A percentile compares a stretch with the other conserved stretches of the same genome.
These are phyloP conservation scores for Endocalyx cinctus DNA, from an alignment of 2,329 filamentous ascomycete genomes.

Conservation along the genomic window DNA sequence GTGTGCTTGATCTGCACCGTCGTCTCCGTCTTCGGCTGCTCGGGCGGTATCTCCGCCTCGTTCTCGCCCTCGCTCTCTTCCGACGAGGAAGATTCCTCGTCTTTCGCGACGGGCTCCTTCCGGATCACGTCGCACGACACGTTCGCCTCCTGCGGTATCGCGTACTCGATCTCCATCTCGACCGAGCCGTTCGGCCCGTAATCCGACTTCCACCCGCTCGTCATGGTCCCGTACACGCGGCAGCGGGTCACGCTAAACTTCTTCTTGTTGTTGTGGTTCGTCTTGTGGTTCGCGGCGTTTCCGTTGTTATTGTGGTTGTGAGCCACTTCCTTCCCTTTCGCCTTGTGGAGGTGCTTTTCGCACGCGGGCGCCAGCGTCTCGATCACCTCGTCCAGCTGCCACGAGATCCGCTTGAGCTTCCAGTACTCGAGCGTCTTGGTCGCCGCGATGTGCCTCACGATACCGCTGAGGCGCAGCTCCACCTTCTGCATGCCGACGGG, in stretches of 20 bases:
- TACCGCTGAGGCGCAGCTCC: slow-evolving; percentile 77
- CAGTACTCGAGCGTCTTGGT: slow-evolving; percentile 72
- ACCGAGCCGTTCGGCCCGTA: slow-evolving; percentile 56
- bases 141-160: slow-evolving; percentile 51
- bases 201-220: slow-evolving; percentile 83
- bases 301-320: slow-evolving; percentile 9
- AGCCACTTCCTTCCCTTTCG: slow-evolving; percentile 37
- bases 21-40: too few relatives aligned
- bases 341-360: slow-evolving; percentile 62
- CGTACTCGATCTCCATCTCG: slow-evolving; percentile 79
- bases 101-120: too few relatives aligned
- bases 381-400: slow-evolving; percentile 86
- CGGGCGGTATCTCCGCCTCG: too few relatives aligned
- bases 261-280: slow-evolving; percentile 43
- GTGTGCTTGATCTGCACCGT: slow-evolving; percentile 79
- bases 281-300: too few relatives aligned
- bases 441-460: slow-evolving; percentile 65
- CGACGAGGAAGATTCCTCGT: too few relatives aligned
- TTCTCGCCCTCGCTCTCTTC: slow-evolving; percentile 68
- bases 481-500: slow-evolving; percentile 80
- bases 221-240: slow-evolving; percentile 76
- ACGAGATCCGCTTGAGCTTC: slow-evolving; percentile 86
- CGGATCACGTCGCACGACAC: slow-evolving; percentile 76
- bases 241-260: slow-evolving; percentile 70
- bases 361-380: slow-evolving; percentile 78